Evolutionary conservation across 148 eudicot species (phyloP), one percentile per base, ranked within the genome.

Genomic region (Nyssa sinensis): DNA sequence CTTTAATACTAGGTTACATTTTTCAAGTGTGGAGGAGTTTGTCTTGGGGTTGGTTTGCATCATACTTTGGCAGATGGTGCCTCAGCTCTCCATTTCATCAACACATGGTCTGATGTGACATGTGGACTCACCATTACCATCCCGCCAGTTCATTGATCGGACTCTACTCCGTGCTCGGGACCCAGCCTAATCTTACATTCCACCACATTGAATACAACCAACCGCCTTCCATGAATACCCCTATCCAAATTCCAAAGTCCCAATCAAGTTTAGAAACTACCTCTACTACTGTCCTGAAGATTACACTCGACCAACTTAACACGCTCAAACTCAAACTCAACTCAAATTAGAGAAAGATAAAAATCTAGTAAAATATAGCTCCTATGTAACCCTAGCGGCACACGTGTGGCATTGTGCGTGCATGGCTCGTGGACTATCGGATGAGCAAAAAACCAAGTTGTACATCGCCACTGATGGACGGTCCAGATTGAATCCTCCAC

Each of bases 11-110:
- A 78, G 81, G 78, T 79, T 4, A 80, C 83, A 16, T 62, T 31
- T 71, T 80, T 80, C 47, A 76, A 71, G 49, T 80, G 83, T 49
- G 83, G 83, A 17, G 76, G 83, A 66, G 83, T 80, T 7, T 76
- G 72, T 25, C 76, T 80, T 4, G 83, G 79, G 12, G 59, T 76
- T 14, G 79, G 75, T 0, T 53, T 44, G 35, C 75, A 75, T 24
- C 83, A 80, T 25, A 70, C 64, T 24, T 29, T 72, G 11, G 62
- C 74, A 0, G 83, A 80, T 62, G 83, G 83, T 28, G 21, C 49
- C 30, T 76, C 83, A 8, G 75, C 62, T 9, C 69, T 80, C 6
- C 83, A 80, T 35, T 75, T 75, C 66, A 69, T 75, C 61, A 80
- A 80, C 67, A 70, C 79, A 39, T 80, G 82, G 82, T 75, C 78